phyloP scores from a whole-genome alignment of 345 rosid genomes.

The Gossypium thurberi region DNA sequence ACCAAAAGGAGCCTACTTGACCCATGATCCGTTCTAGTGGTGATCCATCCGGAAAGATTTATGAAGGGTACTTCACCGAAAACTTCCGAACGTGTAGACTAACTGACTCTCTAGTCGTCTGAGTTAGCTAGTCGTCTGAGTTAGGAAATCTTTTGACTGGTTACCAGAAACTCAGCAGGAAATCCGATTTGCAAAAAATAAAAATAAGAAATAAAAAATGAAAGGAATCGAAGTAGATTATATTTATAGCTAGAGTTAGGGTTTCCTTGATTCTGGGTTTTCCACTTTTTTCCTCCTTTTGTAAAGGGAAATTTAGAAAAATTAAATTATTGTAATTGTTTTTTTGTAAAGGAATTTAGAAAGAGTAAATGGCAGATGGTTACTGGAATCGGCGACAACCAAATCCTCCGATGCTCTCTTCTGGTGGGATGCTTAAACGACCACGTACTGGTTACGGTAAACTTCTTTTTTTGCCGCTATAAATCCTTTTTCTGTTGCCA shows the following conservation, averaged over 20 bases:
- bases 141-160: background rate
- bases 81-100: background rate
- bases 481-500: background rate
- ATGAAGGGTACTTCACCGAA: background rate
- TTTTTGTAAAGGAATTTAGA: background rate
- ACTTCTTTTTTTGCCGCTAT: background rate
- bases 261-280: background rate
- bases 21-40: background rate
- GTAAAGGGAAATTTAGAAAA: background rate
- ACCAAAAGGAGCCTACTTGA: background rate
- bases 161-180: background rate
- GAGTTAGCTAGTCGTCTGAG: background rate
- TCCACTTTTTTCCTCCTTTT: background rate
- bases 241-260: background rate
- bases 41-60: background rate
- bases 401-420: slow-evolving; percentile 27
- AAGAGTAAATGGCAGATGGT: slow-evolving; percentile 44
- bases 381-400: slow-evolving; percentile 65
- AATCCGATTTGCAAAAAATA: background rate
- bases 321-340: background rate
- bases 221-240: background rate
- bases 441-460: slow-evolving; percentile 56
- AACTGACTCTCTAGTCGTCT: background rate
- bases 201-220: background rate
- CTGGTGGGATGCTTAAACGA: slow-evolving; percentile 50